These are phyloP conservation scores for Phytophthora brassicae DNA, from an alignment of 352 stramenopile species.

Conservation along the genomic window DNA sequence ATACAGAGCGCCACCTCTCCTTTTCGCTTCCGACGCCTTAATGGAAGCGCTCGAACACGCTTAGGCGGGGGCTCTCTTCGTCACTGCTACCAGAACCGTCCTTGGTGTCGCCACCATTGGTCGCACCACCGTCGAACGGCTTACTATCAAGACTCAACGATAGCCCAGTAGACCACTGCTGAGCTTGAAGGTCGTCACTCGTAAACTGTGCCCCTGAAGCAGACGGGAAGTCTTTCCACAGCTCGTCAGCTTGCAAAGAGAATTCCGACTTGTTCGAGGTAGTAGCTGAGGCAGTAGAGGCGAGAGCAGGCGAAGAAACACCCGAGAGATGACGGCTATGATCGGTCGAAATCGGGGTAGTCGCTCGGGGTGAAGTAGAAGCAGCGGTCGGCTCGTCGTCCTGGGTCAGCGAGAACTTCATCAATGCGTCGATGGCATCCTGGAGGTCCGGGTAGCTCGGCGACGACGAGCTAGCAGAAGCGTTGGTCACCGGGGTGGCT, in stretches of 20 bases:
- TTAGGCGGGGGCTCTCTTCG: conserved; percentile 76
- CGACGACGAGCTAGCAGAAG: conserved; percentile 34
- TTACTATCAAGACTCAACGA: conserved; percentile 64
- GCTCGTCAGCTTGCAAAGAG: conserved; percentile 59
- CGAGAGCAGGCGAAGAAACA: conserved; percentile 25
- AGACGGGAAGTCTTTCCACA: conserved; percentile 81
- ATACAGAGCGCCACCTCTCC: conserved; percentile 52
- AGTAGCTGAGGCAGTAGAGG: conserved; percentile 11
- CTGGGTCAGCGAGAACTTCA: conserved; percentile 79
- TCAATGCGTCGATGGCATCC: conserved; percentile 86
- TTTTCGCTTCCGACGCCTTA: conserved; percentile 50
- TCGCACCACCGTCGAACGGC: conserved; percentile 35
- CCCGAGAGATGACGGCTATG: conserved; percentile 15
- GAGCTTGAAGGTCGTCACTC: conserved; percentile 44
- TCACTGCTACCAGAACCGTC: conserved; percentile 40
- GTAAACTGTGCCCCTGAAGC: conserved; percentile 27
- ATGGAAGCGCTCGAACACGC: conserved; percentile 85
- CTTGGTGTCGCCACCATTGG: conserved; percentile 20
- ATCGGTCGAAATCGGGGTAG: conserved; percentile 4
- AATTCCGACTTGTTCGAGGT: conserved; percentile 53
- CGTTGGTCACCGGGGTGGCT: conserved; percentile 22
- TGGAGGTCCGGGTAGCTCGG: conserved; percentile 76
- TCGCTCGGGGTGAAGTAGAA: conserved; percentile 33
- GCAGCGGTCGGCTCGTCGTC: conserved; percentile 44
- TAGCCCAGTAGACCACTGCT: conserved; percentile 61